Evolutionary conservation across 352 stramenopile genomes (phyloP).

Genomic region (Globisporangium irregulare): DNA sequence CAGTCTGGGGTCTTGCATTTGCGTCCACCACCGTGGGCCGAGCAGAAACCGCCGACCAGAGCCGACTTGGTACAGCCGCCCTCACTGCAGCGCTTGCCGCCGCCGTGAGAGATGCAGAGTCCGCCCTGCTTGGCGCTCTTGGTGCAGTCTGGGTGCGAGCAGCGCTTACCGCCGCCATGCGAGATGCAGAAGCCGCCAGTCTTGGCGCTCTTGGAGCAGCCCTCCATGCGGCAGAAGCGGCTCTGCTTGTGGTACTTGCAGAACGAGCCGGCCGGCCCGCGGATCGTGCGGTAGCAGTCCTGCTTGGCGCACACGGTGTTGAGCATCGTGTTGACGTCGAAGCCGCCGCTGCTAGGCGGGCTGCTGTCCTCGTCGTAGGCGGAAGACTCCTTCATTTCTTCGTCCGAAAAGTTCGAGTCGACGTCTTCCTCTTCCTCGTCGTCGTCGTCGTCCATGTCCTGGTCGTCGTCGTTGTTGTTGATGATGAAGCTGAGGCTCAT

Average conservation of each 20-base stretch:
- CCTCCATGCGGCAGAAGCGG: conserved; percentile 68
- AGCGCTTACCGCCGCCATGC: conserved; percentile 70
- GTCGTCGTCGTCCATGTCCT: conserved; percentile 25
- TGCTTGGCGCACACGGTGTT: conserved; percentile 78
- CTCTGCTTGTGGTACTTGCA: conserved; percentile 87
- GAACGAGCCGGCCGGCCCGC: conserved; percentile 58
- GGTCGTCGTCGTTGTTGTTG: conserved; percentile 44
- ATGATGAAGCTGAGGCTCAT: conserved; percentile 88
- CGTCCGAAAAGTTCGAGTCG: conserved; percentile 34
- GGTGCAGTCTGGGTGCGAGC: conserved; percentile 64
- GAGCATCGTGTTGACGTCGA: conserved; percentile 63
- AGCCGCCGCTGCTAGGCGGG: conserved; percentile 24
- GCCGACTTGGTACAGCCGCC: conserved; percentile 76
- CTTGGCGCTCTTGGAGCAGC: conserved; percentile 76
- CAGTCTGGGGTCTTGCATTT: conserved; percentile 73
- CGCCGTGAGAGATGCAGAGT: conserved; percentile 78
- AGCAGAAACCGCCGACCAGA: conserved; percentile 81
- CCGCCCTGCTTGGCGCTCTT: conserved; percentile 85
- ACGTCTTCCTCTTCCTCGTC: conserved; percentile 22
- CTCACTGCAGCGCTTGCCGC: conserved; percentile 78
- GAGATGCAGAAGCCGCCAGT: conserved; percentile 75
- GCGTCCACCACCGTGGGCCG: conserved; percentile 69
- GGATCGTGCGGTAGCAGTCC: conserved; percentile 77
- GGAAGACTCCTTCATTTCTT: conserved; percentile 34
- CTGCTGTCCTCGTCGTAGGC: conserved; percentile 26